phyloP scores from a whole-genome alignment of 352 stramenopile genomes.

The Hyaloperonospora arabidopsidis region DNA sequence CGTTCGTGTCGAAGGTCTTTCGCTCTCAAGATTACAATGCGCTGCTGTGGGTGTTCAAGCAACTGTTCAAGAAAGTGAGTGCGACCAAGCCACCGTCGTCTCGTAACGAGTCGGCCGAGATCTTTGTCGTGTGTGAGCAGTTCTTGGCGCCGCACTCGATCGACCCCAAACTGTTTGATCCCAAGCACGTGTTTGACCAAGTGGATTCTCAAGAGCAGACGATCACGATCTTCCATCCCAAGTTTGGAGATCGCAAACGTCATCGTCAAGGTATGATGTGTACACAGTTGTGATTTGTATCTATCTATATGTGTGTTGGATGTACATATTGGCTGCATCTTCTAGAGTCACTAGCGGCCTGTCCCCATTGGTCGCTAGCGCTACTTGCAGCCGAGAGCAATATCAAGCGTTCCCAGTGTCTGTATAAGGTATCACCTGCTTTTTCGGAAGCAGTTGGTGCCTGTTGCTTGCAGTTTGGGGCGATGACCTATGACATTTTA shows the following conservation, averaged over 20 bases:
- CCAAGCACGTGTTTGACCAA: slow-evolving; percentile 96
- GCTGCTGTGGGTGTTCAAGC: slow-evolving; percentile 97
- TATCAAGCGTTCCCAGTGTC: slow-evolving; percentile 69
- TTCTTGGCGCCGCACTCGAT: slow-evolving; percentile 96
- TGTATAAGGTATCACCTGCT: slow-evolving; percentile 34
- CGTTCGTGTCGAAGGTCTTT: slow-evolving; percentile 96
- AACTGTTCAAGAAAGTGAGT: slow-evolving; percentile 97
- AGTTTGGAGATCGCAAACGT: slow-evolving; percentile 92
- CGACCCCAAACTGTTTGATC: slow-evolving; percentile 95
- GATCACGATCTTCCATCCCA: slow-evolving; percentile 97
- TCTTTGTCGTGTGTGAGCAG: slow-evolving; percentile 97
- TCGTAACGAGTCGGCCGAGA: slow-evolving; percentile 98
- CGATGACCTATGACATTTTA: slow-evolving; percentile 86
- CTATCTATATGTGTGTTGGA: slow-evolving; percentile 20
- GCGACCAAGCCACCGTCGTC: slow-evolving; percentile 97
- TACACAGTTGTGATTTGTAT: slow-evolving; percentile 7
- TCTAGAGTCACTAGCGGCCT: slow-evolving; percentile 87
- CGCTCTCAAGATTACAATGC: slow-evolving; percentile 98
- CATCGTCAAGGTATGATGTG: slow-evolving; percentile 84
- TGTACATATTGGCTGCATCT: slow-evolving; percentile 63
- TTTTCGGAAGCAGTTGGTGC: slow-evolving; percentile 18
- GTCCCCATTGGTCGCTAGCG: slow-evolving; percentile 69
- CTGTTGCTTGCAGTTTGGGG: slow-evolving; percentile 49
- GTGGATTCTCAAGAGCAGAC: slow-evolving; percentile 82
- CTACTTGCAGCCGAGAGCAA: slow-evolving; percentile 88